Percentiles rank a stretch among this genome's conserved stretches.
Evolutionary conservation across 768 basidiomycete species (phyloP).

Genomic region (Coprinopsis strossmayeri): DNA sequence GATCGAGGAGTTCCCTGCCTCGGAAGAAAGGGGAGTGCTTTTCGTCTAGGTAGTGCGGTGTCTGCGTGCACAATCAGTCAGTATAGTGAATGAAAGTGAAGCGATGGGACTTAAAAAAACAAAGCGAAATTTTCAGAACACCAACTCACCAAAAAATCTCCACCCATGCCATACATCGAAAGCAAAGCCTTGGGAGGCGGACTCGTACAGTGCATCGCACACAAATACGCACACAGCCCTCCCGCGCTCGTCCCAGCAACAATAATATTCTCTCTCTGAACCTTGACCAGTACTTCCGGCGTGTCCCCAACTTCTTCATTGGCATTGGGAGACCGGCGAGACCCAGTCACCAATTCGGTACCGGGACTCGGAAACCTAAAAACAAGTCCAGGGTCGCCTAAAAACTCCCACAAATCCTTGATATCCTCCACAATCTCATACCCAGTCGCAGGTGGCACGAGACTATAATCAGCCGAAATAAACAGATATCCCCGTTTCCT

Average conservation of each 20-base stretch:
- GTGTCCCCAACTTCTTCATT: not conserved
- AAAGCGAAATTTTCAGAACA: not conserved
- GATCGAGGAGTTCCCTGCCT: conserved; percentile 50
- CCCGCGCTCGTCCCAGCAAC: conserved; percentile 58
- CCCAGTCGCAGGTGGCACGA: conserved; percentile 47
- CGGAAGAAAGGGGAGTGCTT: conserved; percentile 48
- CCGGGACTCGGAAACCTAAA: conserved; percentile 9
- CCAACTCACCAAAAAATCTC: conserved; percentile 41
- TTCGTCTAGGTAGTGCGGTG: conserved; percentile 39
- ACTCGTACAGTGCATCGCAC: conserved; percentile 39
- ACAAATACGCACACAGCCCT: conserved; percentile 57
- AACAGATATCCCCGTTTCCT: conserved; percentile 45
- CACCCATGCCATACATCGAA: conserved; percentile 61
- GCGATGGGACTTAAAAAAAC: not conserved
- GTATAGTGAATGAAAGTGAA: not conserved
- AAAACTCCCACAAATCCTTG: conserved; percentile 45
- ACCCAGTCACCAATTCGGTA: too few relatives aligned
- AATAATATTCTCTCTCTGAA: conserved; percentile 28
- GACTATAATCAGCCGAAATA: conserved; percentile 58
- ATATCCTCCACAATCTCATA: conserved; percentile 56
- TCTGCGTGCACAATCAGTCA: conserved; percentile 25
- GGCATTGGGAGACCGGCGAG: too few relatives aligned
- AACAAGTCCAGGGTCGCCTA: conserved; percentile 19
- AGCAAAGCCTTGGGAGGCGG: conserved; percentile 51
- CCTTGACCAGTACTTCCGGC: conserved; percentile 31